Evolutionary conservation across 2,329 filamentous ascomycete species (phyloP).

Genomic region (Diplodia scrobiculata): DNA sequence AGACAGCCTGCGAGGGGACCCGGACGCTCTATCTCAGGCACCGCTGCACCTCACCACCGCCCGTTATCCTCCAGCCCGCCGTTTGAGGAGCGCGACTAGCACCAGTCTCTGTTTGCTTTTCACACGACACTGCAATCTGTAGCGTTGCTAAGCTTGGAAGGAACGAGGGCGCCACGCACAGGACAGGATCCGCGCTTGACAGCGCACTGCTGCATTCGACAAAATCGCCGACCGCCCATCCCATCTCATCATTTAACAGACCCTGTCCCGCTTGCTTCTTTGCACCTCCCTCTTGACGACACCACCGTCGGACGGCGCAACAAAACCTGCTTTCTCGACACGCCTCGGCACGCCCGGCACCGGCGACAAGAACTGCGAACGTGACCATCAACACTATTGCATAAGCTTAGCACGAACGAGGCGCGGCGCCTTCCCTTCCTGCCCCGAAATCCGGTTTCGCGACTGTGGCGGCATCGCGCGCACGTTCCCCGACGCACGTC

Average conservation of each 20-base stretch:
- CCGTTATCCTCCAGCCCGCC: not conserved
- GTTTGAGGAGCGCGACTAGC: not conserved
- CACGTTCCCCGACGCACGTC: constrained; percentile 17
- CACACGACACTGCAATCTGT: not conserved
- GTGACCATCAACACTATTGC: not conserved
- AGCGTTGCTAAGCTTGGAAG: not conserved
- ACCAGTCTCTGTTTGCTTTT: not conserved
- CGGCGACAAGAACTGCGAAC: not conserved
- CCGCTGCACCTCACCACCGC: not conserved
- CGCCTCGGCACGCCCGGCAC: not conserved
- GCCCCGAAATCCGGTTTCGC: constrained; percentile 22
- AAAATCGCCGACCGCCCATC: constrained; percentile 16
- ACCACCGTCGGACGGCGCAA: not conserved
- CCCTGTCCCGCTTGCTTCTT: not conserved
- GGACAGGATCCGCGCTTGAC: not conserved
- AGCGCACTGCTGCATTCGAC: not conserved
- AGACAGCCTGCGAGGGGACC: not conserved
- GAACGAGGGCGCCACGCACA: not conserved
- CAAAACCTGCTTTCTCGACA: constrained; percentile 6
- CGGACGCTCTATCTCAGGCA: constrained; percentile 10
- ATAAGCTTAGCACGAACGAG: not conserved
- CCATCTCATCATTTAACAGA: not conserved
- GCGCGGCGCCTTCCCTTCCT: not conserved
- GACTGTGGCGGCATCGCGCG: not conserved
- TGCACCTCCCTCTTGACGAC: not conserved